phyloP scores from a whole-genome alignment of 768 basidiomycete genomes.

The Serpula lacrymans region DNA sequence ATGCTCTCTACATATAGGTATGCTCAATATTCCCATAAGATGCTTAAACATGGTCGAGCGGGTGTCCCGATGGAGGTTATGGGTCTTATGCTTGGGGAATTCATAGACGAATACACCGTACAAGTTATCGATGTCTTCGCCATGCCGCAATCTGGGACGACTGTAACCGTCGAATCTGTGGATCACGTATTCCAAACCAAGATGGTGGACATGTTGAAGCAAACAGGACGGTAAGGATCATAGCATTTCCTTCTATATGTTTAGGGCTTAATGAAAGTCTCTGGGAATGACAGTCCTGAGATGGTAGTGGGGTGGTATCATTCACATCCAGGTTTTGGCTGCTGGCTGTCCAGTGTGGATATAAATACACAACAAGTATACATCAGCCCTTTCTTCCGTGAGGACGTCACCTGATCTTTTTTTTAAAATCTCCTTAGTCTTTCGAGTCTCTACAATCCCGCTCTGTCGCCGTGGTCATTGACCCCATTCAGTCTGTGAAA shows the following conservation, averaged over 20 bases:
- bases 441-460: conserved; percentile 93
- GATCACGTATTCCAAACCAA: conserved; percentile 98
- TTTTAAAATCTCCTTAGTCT: conserved; percentile 50
- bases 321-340: conserved; percentile 99
- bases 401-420: conserved; percentile 12
- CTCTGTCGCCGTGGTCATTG: conserved; percentile 95
- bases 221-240: conserved; percentile 82
- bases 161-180: conserved; percentile 95
- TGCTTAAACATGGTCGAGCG: conserved; percentile 98
- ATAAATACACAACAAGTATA: conserved; percentile 96
- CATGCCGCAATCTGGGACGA: conserved; percentile 98
- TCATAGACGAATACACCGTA: conserved; percentile 96
- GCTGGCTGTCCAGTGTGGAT: conserved; percentile 98
- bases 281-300: conserved; percentile 65
- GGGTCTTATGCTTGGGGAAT: conserved; percentile 97
- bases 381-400: conserved; percentile 7
- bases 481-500: conserved; percentile 98
- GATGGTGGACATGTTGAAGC: conserved; percentile 99
- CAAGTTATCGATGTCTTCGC: conserved; percentile 97
- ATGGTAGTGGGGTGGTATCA: conserved; percentile 99
- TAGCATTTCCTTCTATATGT: conserved; percentile 9
- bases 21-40: conserved; percentile 47
- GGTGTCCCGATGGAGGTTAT: conserved; percentile 99
- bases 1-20: neutral
- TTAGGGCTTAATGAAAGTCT: conserved; percentile 8